A percentile compares a stretch with the other conserved stretches of the same genome.
These are phyloP conservation scores for Aspergillus cristatus DNA, from an alignment of 495 filamentous ascomycete genomes.

Conservation along the genomic window DNA sequence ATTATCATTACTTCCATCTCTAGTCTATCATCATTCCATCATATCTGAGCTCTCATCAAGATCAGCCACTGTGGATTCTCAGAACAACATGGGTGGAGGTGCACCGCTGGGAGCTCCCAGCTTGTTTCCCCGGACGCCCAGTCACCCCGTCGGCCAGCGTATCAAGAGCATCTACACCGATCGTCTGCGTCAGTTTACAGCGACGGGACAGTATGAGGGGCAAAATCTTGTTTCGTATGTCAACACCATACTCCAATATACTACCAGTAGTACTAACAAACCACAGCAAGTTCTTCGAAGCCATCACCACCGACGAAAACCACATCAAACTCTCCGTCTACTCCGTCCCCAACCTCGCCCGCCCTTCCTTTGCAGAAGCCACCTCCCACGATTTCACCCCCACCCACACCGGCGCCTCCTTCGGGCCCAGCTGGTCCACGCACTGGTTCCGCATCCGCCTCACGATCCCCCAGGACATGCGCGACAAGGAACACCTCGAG, in stretches of 20 bases:
- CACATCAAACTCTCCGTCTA: conserved; percentile 83
- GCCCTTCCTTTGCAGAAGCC: conserved; percentile 87
- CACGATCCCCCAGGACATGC: conserved; percentile 62
- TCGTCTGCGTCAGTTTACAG: conserved; percentile 72
- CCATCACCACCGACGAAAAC: conserved; percentile 55
- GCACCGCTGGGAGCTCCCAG: conserved; percentile 28
- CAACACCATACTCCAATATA: neutral
- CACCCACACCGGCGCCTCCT: conserved; percentile 67
- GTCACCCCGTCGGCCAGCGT: conserved; percentile 66
- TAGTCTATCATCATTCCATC: too few relatives aligned
- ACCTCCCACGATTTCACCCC: conserved; percentile 66
- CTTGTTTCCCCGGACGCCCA: conserved; percentile 48
- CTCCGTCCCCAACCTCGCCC: conserved; percentile 64
- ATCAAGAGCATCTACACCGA: conserved; percentile 83
- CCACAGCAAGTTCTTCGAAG: conserved; percentile 66
- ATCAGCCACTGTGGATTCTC: too few relatives aligned
- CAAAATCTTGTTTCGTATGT: conserved; percentile 63
- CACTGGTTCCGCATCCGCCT: conserved; percentile 89
- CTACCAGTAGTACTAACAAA: conserved; percentile 1
- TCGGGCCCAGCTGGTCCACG: conserved; percentile 96
- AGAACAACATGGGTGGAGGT: conserved; percentile 40
- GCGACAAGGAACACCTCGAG: conserved; percentile 67
- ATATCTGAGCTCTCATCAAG: too few relatives aligned
- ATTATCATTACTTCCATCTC: too few relatives aligned
- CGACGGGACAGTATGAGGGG: conserved; percentile 68